Evolutionary conservation across 148 eudicot genomes (phyloP).

Genomic region (Rhododendron ferrugineum): DNA sequence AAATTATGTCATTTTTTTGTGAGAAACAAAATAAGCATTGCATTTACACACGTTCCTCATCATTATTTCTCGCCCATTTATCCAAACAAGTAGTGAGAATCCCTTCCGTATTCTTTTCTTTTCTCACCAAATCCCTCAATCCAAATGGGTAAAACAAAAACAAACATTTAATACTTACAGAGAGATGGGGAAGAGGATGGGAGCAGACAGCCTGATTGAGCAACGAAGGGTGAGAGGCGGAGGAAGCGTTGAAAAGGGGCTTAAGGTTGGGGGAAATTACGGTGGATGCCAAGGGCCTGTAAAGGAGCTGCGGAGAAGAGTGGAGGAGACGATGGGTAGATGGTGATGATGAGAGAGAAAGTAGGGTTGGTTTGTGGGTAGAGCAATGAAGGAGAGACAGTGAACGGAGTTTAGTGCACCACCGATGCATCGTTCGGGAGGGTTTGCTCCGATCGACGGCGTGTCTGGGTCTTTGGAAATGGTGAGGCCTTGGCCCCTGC

Average conservation of each 20-base stretch:
- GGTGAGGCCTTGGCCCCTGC: background rate
- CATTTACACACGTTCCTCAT: background rate
- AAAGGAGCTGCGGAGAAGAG: constrained; percentile 22
- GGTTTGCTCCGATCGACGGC: constrained; percentile 3
- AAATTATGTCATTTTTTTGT: too few species aligned
- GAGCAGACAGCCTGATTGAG: constrained; percentile 4
- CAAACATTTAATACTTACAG: constrained; percentile 35
- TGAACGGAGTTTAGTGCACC: constrained; percentile 64
- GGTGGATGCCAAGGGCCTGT: constrained; percentile 21
- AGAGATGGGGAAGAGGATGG: constrained; percentile 18
- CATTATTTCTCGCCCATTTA: too few species aligned
- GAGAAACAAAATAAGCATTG: background rate
- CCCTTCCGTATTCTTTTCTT: background rate
- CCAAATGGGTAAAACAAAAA: background rate
- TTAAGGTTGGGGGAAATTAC: constrained; percentile 27
- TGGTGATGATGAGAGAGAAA: constrained; percentile 14
- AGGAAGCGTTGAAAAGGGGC: constrained; percentile 29
- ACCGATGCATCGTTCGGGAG: constrained; percentile 57
- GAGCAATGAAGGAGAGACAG: constrained; percentile 34
- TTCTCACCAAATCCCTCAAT: background rate
- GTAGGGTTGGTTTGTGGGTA: constrained; percentile 18
- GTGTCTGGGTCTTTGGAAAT: background rate
- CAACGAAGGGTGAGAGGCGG: constrained; percentile 10
- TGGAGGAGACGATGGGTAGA: constrained; percentile 32
- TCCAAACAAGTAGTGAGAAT: background rate